Evolutionary conservation across 768 basidiomycete genomes (phyloP), one percentile per base, ranked within the genome.

Genomic region (Sarcodon aspratus): DNA sequence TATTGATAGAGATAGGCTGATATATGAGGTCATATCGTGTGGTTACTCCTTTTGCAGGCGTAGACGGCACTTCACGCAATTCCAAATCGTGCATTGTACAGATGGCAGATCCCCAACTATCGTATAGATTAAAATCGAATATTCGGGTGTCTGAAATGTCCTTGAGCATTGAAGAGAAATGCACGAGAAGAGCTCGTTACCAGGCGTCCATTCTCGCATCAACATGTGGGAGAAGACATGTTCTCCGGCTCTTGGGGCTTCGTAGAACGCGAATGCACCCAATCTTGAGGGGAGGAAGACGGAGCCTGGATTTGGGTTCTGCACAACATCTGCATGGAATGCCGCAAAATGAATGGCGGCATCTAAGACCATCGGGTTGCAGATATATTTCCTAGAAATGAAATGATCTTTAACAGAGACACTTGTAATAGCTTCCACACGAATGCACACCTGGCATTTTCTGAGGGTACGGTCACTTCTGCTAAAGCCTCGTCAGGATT

Each of bases 341-440:
- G 64, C 57, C 8, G 59, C 48, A 37, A 61, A 54, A 32, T 70
- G 68, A 4, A 70, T 42, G 36, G 63, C 63, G 1, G 64, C 60
- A 48, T 71, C 69, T 6, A 72, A 51, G 15, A 69, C 61, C 3
- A 66, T 65, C 2, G 68, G 67, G 47, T 68, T 63, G 11, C 68
- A 50, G 44, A 57, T 27, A 47, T 67, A 66, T n/a, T 59, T 55
- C 10, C 49, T 46, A 10, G 49, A 31, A 27, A 64, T 66, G 38
- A 13, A 42, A 7, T 33, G 0, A 43, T 34, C 40, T 18, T 35
- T 11, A 31, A 32, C 17, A 6, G 12, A 13, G 18, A 10, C 10
- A 44, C 3, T 9, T 42, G 17, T 35, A 54, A 50, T 54, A 43
- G 15, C 42, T 17, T 3, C 52, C 48, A 46, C 57, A 56, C 7